Conservation (phyloP, 495 filamentous ascomycete genomes). For the Physcia stellaris region DNA sequence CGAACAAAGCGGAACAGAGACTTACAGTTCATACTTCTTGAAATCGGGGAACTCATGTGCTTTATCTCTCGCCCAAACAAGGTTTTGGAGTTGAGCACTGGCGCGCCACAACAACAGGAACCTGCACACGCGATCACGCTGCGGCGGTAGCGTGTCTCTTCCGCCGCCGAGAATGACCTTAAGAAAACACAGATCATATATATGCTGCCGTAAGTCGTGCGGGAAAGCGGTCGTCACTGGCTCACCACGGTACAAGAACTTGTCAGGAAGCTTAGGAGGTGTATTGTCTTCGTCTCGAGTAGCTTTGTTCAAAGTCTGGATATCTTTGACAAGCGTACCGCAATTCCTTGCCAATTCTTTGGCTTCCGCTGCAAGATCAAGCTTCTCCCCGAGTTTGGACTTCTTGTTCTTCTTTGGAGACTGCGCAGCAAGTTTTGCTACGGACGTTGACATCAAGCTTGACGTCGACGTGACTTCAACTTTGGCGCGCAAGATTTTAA, state of each 20-base stretch:
- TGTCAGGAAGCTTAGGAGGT: not conserved
- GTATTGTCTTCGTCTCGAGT: not conserved
- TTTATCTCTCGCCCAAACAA: not conserved
- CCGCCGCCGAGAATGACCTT: not conserved
- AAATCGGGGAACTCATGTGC: not conserved
- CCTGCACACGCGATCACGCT: not conserved
- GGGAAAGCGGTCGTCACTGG: not conserved
- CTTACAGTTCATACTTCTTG: not conserved
- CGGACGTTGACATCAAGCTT: no score
- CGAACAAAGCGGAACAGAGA: not conserved
- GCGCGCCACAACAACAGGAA: not conserved
- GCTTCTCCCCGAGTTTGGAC: no score
- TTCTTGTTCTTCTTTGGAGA: no score
- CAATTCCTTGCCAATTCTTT: no score
- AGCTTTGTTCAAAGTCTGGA: not conserved
- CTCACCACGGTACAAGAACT: not conserved
- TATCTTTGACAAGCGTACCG: no score
- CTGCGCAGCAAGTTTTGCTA: no score
- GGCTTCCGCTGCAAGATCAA: no score
- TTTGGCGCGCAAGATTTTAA: no score
- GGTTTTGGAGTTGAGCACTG: not conserved
- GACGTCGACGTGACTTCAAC: no score
- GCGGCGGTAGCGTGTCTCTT: not conserved
- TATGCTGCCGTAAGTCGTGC: not conserved
- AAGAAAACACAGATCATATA: not conserved